Conservation (phyloP, 257 asterid genomes). For the Asclepias syriaca region DNA sequence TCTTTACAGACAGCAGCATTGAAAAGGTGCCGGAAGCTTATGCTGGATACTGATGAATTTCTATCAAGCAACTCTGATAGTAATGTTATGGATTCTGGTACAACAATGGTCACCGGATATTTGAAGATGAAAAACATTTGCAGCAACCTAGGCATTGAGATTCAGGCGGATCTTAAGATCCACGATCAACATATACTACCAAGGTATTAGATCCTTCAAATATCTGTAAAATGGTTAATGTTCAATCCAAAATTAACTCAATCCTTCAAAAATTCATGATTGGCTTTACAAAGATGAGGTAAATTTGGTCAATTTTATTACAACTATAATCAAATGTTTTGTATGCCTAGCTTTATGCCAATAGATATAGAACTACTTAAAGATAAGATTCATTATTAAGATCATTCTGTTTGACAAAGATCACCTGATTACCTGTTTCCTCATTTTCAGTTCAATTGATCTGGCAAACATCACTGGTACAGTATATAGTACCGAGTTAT, state of each 20-base stretch:
- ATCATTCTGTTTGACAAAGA: not conserved
- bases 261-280: not conserved
- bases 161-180: constrained; percentile 85
- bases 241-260: not conserved
- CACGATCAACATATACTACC: constrained; percentile 83
- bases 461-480: constrained; percentile 72
- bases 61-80: constrained; percentile 73
- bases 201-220: constrained; percentile 42
- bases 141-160: constrained; percentile 68
- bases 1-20: constrained; percentile 71
- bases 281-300: not conserved
- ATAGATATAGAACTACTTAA: not conserved
- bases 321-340: not conserved
- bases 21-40: constrained; percentile 78
- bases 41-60: constrained; percentile 91
- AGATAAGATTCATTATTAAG: not conserved
- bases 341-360: not conserved
- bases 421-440: constrained; percentile 6
- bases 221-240: not conserved
- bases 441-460: constrained; percentile 76
- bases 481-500: constrained; percentile 80
- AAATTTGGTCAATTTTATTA: not conserved
- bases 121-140: constrained; percentile 86
- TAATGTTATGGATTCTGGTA: constrained; percentile 75
- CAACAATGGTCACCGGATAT: constrained; percentile 75